These are phyloP conservation scores for Rubus idaeus DNA, from an alignment of 306 rosid species.

Conservation along the genomic window DNA sequence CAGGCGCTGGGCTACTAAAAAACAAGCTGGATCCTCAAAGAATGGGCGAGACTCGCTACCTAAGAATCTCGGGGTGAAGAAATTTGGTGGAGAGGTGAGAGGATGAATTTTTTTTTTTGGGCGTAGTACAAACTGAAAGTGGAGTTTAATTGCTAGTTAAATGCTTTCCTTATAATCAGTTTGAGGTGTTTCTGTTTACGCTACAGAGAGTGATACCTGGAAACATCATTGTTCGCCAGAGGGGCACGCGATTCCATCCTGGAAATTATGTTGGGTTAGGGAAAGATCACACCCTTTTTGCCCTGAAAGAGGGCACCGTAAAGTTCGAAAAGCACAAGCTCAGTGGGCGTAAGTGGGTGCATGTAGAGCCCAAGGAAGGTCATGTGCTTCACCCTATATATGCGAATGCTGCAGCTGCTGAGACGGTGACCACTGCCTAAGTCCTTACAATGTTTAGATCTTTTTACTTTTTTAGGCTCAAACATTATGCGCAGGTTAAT, in stretches of 20 bases:
- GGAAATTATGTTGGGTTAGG: conserved; percentile 91
- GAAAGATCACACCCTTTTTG: conserved; percentile 80
- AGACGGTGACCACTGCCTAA: conserved; percentile 37
- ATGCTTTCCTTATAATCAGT: not conserved
- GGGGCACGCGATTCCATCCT: conserved; percentile 92
- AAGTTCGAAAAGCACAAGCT: conserved; percentile 78
- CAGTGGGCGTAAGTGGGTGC: conserved; percentile 84
- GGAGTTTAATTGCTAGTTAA: not conserved
- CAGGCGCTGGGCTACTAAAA: conserved; percentile 91
- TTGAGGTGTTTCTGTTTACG: conserved; percentile 19
- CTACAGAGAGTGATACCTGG: conserved; percentile 81
- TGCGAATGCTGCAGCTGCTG: conserved; percentile 37
- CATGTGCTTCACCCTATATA: conserved; percentile 82
- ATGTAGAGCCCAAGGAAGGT: conserved; percentile 79
- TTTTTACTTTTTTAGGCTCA: not conserved
- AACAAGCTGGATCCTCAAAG: conserved; percentile 83
- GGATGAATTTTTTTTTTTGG: conserved; percentile 18
- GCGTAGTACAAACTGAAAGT: not conserved
- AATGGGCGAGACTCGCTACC: conserved; percentile 93
- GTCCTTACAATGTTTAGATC: not conserved
- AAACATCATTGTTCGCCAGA: conserved; percentile 83
- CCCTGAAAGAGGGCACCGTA: conserved; percentile 77
- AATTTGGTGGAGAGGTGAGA: conserved; percentile 92
- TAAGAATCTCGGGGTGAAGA: conserved; percentile 90
- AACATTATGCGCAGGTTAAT: not conserved